Evolutionary conservation across 352 stramenopile species (phyloP), one percentile per base, ranked within the genome.

Genomic region (Thalassiosira gravida): DNA sequence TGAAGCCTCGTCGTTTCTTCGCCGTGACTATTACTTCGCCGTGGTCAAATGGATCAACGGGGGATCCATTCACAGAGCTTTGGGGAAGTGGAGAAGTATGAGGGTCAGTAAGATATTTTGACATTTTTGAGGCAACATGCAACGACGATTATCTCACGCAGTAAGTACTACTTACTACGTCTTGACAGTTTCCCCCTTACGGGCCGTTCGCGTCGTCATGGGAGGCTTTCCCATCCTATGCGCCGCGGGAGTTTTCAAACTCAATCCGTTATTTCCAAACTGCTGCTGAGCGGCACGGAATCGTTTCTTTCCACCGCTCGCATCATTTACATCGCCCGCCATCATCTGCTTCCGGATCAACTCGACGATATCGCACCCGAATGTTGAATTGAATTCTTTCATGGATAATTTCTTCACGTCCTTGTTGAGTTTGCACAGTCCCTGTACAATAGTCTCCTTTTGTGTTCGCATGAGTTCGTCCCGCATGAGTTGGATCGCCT

Each of bases 231-330:
- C 32, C 46, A 74, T 62, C 30, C 49, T 70, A 30, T 39, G n/a
- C 14, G 66, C 72, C 22, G 64, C 64, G 9, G 72, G 72, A 70
- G 72, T 80, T 74, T 80, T 80, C 57, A 74, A 70, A 69, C 22
- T 80, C 53, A 80, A 29, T 3, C 27, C 42, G n/a, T 16, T 49
- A 52, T 14, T n/a, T n/a, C n/a, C n/a, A n/a, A n/a, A n/a, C n/a
- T n/a, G n/a, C n/a, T n/a, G n/a, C n/a, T n/a, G n/a, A 63, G 49
- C 35, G 14, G 27, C 42, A 27, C 58, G 30, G 30, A 32, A 50
- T 14, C 35, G 44, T 47, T 69, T 76, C 58, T 69, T 69, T 16
- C 50, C 39, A 42, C 25, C 64, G 0, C 1, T n/a, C n/a, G n/a
- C 22, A 46, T 18, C n/a, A 70, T 22, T 65, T 7, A 58, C 69